Evolutionary conservation across 2,329 filamentous ascomycete genomes (phyloP).

Genomic region (Colletotrichum melonis): DNA sequence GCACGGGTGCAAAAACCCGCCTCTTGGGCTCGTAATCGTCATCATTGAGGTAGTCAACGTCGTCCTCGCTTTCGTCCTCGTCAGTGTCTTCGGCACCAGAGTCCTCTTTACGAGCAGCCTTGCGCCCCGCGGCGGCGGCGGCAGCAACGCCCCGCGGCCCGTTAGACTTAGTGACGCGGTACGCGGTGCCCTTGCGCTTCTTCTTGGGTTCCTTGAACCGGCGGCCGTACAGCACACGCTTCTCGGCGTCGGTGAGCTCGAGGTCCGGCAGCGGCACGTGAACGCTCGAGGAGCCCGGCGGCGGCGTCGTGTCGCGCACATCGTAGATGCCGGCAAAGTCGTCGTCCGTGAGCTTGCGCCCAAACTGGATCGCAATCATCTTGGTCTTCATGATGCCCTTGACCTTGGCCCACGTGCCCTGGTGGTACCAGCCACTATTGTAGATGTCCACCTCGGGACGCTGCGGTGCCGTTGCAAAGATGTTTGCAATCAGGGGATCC

Average conservation of each 20-base stretch:
- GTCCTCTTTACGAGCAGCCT: constrained; percentile 8
- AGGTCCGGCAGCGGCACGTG: constrained; percentile 52
- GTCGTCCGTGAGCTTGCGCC: constrained; percentile 60
- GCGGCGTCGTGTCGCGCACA: constrained; percentile 47
- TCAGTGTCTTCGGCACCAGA: constrained; percentile 36
- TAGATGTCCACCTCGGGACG: constrained; percentile 68
- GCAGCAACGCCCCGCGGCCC: constrained; percentile 23
- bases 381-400: constrained; percentile 91
- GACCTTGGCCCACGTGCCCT: constrained; percentile 84
- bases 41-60: no score
- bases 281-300: constrained; percentile 42
- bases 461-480: constrained; percentile 74
- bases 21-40: constrained; percentile 34
- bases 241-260: constrained; percentile 51
- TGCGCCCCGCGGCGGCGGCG: constrained; percentile 13
- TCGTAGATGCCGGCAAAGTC: constrained; percentile 58
- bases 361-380: constrained; percentile 74
- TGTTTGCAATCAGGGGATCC: constrained; percentile 76
- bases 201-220: constrained; percentile 43
- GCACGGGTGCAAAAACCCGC: constrained; percentile 13
- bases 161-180: constrained; percentile 36
- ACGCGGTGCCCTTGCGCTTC: constrained; percentile 38
- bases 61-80: constrained; percentile 36
- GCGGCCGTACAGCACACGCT: constrained; percentile 46
- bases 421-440: constrained; percentile 85